These are phyloP conservation scores for Epichloe scottii DNA, from an alignment of 2,329 filamentous ascomycete genomes.

Conservation along the genomic window DNA sequence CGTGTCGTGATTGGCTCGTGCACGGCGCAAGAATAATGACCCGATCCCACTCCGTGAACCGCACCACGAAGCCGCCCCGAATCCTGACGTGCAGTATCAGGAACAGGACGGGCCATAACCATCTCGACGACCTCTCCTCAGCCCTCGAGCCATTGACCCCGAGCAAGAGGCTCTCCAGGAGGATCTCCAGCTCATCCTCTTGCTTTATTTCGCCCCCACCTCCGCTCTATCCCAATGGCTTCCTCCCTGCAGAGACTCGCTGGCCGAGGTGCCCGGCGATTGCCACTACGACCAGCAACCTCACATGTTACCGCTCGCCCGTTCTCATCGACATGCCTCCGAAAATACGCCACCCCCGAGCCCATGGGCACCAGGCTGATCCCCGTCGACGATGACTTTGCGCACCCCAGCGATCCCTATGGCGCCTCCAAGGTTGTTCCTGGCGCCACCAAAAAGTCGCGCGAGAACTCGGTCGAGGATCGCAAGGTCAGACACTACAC, in stretches of 20 bases:
- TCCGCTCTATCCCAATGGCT: conserved; percentile 40
- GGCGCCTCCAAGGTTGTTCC: conserved; percentile 30
- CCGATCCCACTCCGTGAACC: conserved; percentile 17
- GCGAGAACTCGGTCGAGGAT: conserved; percentile 36
- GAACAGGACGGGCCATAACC: conserved; percentile 3
- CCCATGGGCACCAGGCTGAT: conserved; percentile 45
- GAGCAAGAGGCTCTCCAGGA: conserved; percentile 23
- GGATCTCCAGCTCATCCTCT: conserved; percentile 16
- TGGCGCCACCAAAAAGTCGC: conserved; percentile 31
- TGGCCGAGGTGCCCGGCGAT: conserved; percentile 55
- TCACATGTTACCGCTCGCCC: conserved; percentile 34
- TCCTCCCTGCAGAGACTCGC: conserved; percentile 57
- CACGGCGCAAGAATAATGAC: conserved; percentile 19
- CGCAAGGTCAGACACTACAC: conserved; percentile 98
- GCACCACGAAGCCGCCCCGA: conserved; percentile 18
- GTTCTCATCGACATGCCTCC: conserved; percentile 52
- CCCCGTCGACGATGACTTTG: conserved; percentile 53
- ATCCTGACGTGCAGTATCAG: conserved; percentile 12
- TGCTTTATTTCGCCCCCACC: conserved; percentile 17
- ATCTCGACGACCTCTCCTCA: conserved; percentile 11
- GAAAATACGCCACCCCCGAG: conserved; percentile 48
- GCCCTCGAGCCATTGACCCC: conserved; percentile 22
- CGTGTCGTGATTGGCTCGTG: conserved; percentile 18
- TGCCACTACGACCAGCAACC: conserved; percentile 39
- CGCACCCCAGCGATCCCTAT: conserved; percentile 36